These are phyloP conservation scores for Canariomyces notabilis DNA, from an alignment of 2,329 filamentous ascomycete genomes.

Conservation along the genomic window DNA sequence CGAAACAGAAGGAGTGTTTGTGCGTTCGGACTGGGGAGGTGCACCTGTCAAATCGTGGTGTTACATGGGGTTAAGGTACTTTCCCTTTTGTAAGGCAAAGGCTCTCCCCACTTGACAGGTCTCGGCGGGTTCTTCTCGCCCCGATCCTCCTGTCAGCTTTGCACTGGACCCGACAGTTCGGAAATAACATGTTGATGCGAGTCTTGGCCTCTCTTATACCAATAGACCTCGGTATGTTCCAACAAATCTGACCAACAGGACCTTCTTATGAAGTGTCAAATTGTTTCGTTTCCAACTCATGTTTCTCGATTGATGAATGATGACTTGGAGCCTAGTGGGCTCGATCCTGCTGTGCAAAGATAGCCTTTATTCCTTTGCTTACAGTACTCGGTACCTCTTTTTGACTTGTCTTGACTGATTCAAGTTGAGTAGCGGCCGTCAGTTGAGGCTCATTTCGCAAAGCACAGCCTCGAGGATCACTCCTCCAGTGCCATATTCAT, in stretches of 20 bases:
- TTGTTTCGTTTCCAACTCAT: not conserved
- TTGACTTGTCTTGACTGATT: not conserved
- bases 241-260: not conserved
- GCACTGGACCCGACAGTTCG: no score
- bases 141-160: no score
- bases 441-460: not conserved
- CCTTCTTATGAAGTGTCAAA: not conserved
- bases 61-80: no score
- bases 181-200: not conserved
- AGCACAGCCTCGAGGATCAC: slow-evolving; percentile 14
- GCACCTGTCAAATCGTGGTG: no score
- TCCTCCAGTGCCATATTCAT: no score
- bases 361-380: not conserved
- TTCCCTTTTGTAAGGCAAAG: no score
- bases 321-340: slow-evolving; percentile 2
- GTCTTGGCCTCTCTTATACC: not conserved
- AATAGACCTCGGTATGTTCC: not conserved
- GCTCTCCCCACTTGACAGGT: no score
- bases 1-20: no score
- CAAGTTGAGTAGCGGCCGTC: not conserved
- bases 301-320: not conserved
- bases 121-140: no score
- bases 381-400: not conserved
- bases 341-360: not conserved
- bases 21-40: no score